These are phyloP conservation scores for Pythium dissotocum DNA, from an alignment of 352 stramenopile species.

Conservation along the genomic window DNA sequence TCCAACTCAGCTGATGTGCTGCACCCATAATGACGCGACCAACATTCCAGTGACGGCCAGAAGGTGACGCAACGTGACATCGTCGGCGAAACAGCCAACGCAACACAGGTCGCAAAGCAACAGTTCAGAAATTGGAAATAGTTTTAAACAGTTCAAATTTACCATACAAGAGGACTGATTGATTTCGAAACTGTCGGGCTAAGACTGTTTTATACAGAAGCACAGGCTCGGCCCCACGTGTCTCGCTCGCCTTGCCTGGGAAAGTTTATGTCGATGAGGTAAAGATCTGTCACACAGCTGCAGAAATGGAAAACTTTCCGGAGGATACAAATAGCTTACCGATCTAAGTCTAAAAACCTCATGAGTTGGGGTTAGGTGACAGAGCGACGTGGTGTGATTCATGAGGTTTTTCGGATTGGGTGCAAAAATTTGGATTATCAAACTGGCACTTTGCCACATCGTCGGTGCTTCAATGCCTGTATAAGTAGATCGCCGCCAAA, in stretches of 20 bases:
- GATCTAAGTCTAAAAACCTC: constrained; percentile 29
- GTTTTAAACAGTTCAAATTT: constrained; percentile 4
- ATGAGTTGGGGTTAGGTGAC: constrained; percentile 24
- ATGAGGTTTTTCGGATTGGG: constrained; percentile 30
- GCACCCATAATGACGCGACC: constrained; percentile 25
- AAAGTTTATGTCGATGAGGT: constrained; percentile 1
- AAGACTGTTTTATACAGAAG: constrained; percentile 16
- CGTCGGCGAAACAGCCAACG: constrained; percentile 16
- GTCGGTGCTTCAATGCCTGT: constrained; percentile 11
- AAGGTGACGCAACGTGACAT: constrained; percentile 1
- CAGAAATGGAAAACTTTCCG: constrained; percentile 16
- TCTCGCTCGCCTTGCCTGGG: constrained; percentile 15
- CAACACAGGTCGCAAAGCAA: constrained; percentile 5
- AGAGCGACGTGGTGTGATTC: constrained; percentile 3
- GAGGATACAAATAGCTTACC: constrained; percentile 31
- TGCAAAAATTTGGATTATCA: constrained; percentile 31
- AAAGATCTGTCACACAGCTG: constrained; percentile 29
- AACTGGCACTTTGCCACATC: constrained; percentile 29
- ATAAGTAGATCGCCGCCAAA: constrained; percentile 7
- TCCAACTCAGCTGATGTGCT: constrained; percentile 22
- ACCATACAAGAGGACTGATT: background rate
- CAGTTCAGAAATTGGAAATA: background rate
- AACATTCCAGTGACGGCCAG: constrained; percentile 8
- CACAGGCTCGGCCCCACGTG: constrained; percentile 27
- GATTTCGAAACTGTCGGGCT: background rate